Base-by-base conservation (phyloP, 306 rosid species). In the Delonix regia region DNA sequence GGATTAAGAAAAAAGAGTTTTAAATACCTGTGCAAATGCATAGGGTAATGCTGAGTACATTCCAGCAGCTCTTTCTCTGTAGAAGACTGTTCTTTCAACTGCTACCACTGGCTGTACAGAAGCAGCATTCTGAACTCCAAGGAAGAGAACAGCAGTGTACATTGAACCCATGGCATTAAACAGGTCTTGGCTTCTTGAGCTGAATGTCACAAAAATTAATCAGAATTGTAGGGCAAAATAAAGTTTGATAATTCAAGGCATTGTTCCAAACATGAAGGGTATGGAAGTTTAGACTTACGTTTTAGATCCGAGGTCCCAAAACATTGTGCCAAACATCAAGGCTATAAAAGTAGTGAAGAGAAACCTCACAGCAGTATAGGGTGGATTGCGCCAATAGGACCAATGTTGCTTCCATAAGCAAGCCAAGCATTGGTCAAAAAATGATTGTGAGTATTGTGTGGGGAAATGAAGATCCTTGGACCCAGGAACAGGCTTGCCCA, bases 11-110 rank as follows among this genome's bases (percentile, higher is more conserved):
- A 56, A 15, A 34, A 51, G 61, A 69, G 52, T 64, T 73, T 48
- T 21, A 19, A 12, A 77, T 74, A 90, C 98, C 88, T 82, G 90
- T 36, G 93, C 89, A 78, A 90, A 73, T 60, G 98, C 93, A 68
- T 93, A 89, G 10, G 98, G 87, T 64, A 90, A 80, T 3, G 90
- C 85, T 27, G 97, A 89, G 79, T 89, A 93, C 98, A 93, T 93
- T 73, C 97, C 92, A 8, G 98, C 93, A 22, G 93, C 96, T 84
- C 82, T 90, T 87, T 94, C 98, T 73, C 97, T 81, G 42, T 94
- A 94, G 76, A 90, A 94, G 70, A 86, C 95, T 5, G 91, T 80
- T 87, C 98, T 88, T 87, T 91, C 98, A 66, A 91, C 61, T 2
- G 87, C 75, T 16, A 94, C 91, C n/a, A 94, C 91, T 5, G 96